These are phyloP conservation scores for Vitis riparia DNA, from an alignment of 164 flowering plant species.

Conservation along the genomic window DNA sequence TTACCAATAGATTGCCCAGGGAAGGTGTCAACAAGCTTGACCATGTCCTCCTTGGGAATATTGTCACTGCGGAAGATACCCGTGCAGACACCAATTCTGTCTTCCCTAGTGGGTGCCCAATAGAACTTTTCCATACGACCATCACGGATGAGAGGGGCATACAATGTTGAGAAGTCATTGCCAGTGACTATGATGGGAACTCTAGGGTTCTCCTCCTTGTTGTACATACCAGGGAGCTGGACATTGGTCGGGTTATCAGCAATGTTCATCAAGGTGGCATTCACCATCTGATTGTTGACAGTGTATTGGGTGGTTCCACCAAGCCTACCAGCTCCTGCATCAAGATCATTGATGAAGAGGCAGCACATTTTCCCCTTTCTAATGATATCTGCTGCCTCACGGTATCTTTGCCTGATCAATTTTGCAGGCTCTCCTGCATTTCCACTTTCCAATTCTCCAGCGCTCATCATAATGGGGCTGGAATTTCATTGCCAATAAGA, in stretches of 20 bases:
- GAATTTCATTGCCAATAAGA: not conserved
- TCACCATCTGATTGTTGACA: constrained; percentile 53
- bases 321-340: constrained; percentile 47
- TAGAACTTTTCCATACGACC: constrained; percentile 58
- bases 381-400: constrained; percentile 52
- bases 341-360: constrained; percentile 55
- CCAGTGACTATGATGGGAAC: constrained; percentile 52
- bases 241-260: constrained; percentile 59
- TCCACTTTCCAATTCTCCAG: constrained; percentile 57
- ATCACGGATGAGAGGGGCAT: constrained; percentile 53
- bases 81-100: constrained; percentile 44
- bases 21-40: constrained; percentile 49
- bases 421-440: constrained; percentile 59
- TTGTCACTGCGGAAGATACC: constrained; percentile 45
- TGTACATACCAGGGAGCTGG: constrained; percentile 55
- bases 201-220: constrained; percentile 51
- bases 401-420: constrained; percentile 48
- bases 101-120: constrained; percentile 54
- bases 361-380: constrained; percentile 48
- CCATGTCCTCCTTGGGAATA: constrained; percentile 35
- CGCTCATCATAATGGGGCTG: constrained; percentile 58
- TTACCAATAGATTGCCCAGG: constrained; percentile 58
- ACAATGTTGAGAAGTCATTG: constrained; percentile 51
- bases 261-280: constrained; percentile 55
- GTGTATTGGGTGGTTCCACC: constrained; percentile 57